These are phyloP conservation scores for Anaeromyces robustus DNA, from an alignment of 192 early-diverging fungal species.

Conservation along the genomic window DNA sequence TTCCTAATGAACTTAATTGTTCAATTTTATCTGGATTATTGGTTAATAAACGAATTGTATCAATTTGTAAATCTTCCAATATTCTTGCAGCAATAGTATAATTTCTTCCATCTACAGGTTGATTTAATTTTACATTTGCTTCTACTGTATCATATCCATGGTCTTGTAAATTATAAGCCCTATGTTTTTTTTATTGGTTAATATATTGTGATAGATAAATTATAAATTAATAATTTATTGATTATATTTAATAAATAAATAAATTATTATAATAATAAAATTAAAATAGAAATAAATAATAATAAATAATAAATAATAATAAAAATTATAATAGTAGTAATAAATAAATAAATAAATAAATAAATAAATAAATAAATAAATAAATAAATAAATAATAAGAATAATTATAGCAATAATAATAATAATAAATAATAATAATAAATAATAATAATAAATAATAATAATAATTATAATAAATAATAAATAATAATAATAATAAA, in stretches of 20 bases:
- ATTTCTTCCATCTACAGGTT: slow-evolving; percentile 83
- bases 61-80: slow-evolving; percentile 60
- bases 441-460: no score
- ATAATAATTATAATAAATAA: no score
- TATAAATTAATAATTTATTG: no score
- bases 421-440: no score
- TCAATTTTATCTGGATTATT: slow-evolving; percentile 94
- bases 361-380: no score
- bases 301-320: slow-evolving; percentile 3
- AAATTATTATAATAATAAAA: background rate
- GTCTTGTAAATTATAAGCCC: slow-evolving; percentile 95
- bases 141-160: slow-evolving; percentile 84
- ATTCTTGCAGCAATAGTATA: slow-evolving; percentile 84
- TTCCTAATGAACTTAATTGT: slow-evolving; percentile 48
- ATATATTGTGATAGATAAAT: no score
- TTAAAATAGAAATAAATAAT: background rate
- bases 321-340: background rate
- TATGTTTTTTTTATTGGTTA: no score
- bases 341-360: no score
- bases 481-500: no score
- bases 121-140: slow-evolving; percentile 78
- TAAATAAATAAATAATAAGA: no score
- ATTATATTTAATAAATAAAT: background rate
- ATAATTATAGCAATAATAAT: no score
- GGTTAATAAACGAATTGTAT: slow-evolving; percentile 66